Conservation (phyloP, 805 yeast species). For the Torulaspora delbrueckii region DNA sequence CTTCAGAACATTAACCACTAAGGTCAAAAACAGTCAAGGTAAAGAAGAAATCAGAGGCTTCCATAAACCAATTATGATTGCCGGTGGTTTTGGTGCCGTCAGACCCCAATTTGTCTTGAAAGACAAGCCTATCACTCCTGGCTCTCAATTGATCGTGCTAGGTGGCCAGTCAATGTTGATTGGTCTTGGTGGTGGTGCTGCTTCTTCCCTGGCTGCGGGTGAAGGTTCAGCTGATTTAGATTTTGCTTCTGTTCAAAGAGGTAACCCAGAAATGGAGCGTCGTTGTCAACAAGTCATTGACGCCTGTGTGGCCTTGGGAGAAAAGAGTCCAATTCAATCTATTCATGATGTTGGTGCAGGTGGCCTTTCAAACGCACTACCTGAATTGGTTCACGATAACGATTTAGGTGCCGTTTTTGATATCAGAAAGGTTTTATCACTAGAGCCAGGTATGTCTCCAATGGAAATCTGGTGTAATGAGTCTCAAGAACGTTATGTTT, state of each 20-base stretch:
- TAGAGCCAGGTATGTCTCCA: conserved; percentile 98
- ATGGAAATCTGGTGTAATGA: conserved; percentile 99
- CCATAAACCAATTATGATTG: conserved; percentile 98
- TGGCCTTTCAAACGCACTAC: conserved; percentile 93
- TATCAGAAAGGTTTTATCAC: conserved; percentile 79
- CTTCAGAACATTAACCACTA: conserved; percentile 89
- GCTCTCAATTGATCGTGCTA: conserved; percentile 82
- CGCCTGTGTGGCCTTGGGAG: conserved; percentile 81
- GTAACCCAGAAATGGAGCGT: conserved; percentile 98
- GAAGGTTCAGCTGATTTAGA: conserved; percentile 95
- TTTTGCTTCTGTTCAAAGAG: conserved; percentile 98
- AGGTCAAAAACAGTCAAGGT: conserved; percentile 57
- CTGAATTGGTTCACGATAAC: conserved; percentile 96
- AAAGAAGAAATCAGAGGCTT: conserved; percentile 82
- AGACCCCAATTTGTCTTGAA: conserved; percentile 90
- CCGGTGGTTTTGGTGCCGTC: conserved; percentile 98
- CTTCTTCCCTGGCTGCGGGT: conserved; percentile 93
- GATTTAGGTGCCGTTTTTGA: conserved; percentile 92
- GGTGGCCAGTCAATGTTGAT: conserved; percentile 98
- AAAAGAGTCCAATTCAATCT: conserved; percentile 77
- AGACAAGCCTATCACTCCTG: conserved; percentile 83
- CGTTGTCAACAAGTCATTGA: conserved; percentile 98
- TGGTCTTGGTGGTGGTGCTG: conserved; percentile 99
- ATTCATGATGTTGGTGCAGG: conserved; percentile 99
- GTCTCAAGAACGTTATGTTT: conserved; percentile 95